Base-by-base conservation (phyloP, 2,329 filamentous ascomycete species). In the Fusarium torulosum region DNA sequence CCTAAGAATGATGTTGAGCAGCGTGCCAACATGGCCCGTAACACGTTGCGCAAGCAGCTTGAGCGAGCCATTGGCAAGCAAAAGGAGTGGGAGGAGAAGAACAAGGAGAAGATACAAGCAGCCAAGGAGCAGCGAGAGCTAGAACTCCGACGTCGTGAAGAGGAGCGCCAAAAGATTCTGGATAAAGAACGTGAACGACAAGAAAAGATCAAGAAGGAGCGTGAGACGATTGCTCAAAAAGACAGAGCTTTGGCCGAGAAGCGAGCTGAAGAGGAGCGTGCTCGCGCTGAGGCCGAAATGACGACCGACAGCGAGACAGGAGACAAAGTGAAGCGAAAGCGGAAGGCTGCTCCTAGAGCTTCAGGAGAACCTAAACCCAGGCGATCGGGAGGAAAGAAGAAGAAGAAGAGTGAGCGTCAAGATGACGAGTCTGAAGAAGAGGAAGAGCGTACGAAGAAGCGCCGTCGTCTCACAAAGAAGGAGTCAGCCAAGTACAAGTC, bases 1-100 rank as follows among this genome's bases (percentile, higher is more conserved):
- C 96, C 95, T 8, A 91, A 93, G 72, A 86, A 91, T 62, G 93
- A 97, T 71, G 88, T 99, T 35, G 95, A 98, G 78, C 93, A 96
- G 79, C 93, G 96, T 75, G 95, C 96, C 42, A 97, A 93, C 83
- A 99, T 99, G 96, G 94, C 93, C 68, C 90, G 91, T 63, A 97
- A 97, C 77, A 99, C 96, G 1, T 93, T 97, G 81, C 91, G 92
- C 68, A 94, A 93, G 73, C 95, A 99, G 78, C 87, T 99, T 14
- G 93, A 96, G 74, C 90, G 94, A 73, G 91, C 92, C 6, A 88
- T 95, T 46, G 90, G 93, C 68, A 91, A 88, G 70, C 96, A 99
- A 77, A 90, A 88, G 66, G 92, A 96, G 66, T 98, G 97, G 78
- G 96, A 99, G 78, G 91, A 94, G 73, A 93, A 92, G 82, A 97